Evolutionary conservation across 2,329 filamentous ascomycete genomes (phyloP).

Genomic region (Microsporum canis): DNA sequence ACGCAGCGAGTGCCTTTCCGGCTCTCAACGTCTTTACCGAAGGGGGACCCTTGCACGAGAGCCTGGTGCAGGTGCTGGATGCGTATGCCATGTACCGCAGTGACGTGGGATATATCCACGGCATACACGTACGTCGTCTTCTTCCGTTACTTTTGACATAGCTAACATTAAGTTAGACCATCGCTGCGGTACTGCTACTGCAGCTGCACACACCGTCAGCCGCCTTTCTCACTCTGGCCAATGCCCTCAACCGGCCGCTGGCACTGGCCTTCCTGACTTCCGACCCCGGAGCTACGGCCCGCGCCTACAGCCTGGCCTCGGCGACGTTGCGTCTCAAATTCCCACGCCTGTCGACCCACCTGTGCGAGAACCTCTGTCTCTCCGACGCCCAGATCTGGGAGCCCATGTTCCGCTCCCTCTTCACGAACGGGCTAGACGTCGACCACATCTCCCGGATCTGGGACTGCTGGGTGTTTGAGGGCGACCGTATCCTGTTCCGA

Average conservation of each 20-base stretch:
- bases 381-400: slow-evolving; percentile 39
- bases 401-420: slow-evolving; percentile 44
- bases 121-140: slow-evolving; percentile 41
- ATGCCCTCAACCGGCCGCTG: slow-evolving; percentile 49
- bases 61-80: slow-evolving; percentile 47
- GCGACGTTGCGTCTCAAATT: slow-evolving; percentile 48
- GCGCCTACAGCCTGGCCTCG: slow-evolving; percentile 45
- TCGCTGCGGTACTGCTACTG: slow-evolving; percentile 48
- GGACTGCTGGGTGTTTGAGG: slow-evolving; percentile 53
- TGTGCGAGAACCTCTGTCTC: slow-evolving; percentile 33
- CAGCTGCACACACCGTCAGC: slow-evolving; percentile 43
- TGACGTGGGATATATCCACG: slow-evolving; percentile 50
- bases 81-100: slow-evolving; percentile 54
- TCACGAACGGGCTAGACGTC: slow-evolving; percentile 41
- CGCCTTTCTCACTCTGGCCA: slow-evolving; percentile 49
- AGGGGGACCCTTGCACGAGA: slow-evolving; percentile 43
- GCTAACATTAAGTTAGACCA: slow-evolving; percentile 27
- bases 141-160: background rate
- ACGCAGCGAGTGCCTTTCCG: slow-evolving; percentile 45
- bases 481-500: slow-evolving; percentile 41
- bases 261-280: slow-evolving; percentile 51
- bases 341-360: slow-evolving; percentile 43
- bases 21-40: slow-evolving; percentile 48
- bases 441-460: slow-evolving; percentile 46
- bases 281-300: slow-evolving; percentile 45